Base-by-base conservation (phyloP, 2,329 filamentous ascomycete species). In the Phoma sp. region DNA sequence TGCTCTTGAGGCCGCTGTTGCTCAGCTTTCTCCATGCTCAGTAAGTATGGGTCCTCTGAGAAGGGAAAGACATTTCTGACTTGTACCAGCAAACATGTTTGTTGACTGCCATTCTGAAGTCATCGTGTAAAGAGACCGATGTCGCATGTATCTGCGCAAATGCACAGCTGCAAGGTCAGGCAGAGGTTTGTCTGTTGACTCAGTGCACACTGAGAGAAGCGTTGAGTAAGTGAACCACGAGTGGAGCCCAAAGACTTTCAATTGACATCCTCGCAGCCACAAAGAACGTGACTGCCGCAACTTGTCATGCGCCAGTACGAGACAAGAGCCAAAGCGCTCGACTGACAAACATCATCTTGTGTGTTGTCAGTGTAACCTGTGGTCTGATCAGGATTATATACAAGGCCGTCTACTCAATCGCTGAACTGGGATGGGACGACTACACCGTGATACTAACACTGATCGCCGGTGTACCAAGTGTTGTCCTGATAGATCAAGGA, bases 271-370 rank as follows among this genome's bases (percentile, higher is more conserved):
- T 22, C 9, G 23, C 46, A 78, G 75, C 68, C 11, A 77, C 75
- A 4, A 77, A 80, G 59, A 79, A 80, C 55, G 64, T 72, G 43
- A 79, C 77, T 0, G 48, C 62, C 11, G 72, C 74, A 14, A 61
- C 68, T 32, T 81, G 79, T 48, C 65, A 69, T 27, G 72, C 70
- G 2, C 75, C 77, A 0, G 52, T 75, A 7, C 70, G 76, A 13
- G 69, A 78, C 56, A 67, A 66, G 39, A 70, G 66, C 6, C 61
- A 64, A 3, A 42, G 58, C 7, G 64, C 76, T 11, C 72, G 71
- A 5, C 58, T 70, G 18, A 52, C 69, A 8, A 76, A 73, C 27
- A 63, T 77, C 7, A 64, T 60, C 6, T 68, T 77, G 18, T 69
- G 69, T 0, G 63, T 72, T 7, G 44, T 77, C 4, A 74, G 75